A percentile compares a stretch with the other conserved stretches of the same genome.
phyloP scores from a whole-genome alignment of 805 yeast genomes.

The Sporopachydermia quercuum region DNA sequence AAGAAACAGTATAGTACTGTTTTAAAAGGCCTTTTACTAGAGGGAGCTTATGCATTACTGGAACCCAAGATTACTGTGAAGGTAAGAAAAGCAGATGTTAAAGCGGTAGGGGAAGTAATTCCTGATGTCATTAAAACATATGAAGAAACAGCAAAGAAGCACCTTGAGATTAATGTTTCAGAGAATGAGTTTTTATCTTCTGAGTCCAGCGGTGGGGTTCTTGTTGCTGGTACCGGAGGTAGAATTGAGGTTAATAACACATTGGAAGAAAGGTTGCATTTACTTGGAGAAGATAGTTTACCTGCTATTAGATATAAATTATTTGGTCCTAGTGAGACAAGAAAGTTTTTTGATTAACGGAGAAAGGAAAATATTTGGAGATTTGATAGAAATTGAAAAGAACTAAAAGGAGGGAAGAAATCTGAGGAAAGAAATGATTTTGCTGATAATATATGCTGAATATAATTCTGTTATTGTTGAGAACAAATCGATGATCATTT shows the following conservation, averaged over 20 bases:
- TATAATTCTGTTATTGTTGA: too few species aligned
- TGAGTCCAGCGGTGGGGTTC: constrained; percentile 72
- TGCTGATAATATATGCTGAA: too few species aligned
- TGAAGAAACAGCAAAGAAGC: constrained; percentile 43
- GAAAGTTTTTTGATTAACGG: constrained; percentile 76
- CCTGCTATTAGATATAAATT: constrained; percentile 87
- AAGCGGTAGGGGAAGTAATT: constrained; percentile 43
- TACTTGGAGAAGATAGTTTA: constrained; percentile 69
- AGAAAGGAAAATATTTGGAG: too few species aligned
- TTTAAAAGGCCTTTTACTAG: constrained; percentile 66
- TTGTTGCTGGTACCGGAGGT: constrained; percentile 54
- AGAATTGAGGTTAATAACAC: constrained; percentile 88
- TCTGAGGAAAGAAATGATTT: not conserved
- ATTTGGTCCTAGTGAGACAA: constrained; percentile 70
- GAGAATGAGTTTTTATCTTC: constrained; percentile 44
- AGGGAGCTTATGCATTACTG: constrained; percentile 41
- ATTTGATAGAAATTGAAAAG: constrained; percentile 1
- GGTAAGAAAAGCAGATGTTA: constrained; percentile 54
- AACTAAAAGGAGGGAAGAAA: not conserved
- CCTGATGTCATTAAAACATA: constrained; percentile 48
- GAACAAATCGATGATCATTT: too few species aligned
- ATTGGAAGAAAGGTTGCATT: constrained; percentile 79
- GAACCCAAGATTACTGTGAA: constrained; percentile 52
- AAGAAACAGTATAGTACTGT: constrained; percentile 48
- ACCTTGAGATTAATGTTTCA: constrained; percentile 40